phyloP scores from a whole-genome alignment of 495 filamentous ascomycete genomes.

The Echria macrotheca region DNA sequence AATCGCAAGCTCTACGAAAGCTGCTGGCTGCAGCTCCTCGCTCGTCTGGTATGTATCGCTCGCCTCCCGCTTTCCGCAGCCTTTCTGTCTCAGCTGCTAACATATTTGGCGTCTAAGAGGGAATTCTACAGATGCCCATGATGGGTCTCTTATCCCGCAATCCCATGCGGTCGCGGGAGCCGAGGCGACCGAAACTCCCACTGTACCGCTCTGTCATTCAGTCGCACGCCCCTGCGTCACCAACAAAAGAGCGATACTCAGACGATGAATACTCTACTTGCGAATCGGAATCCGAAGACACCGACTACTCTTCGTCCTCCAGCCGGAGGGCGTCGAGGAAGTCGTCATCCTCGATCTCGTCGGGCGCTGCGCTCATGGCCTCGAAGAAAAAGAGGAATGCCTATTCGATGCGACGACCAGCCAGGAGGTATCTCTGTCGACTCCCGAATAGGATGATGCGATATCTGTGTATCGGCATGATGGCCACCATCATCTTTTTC shows the following conservation, averaged over 20 bases:
- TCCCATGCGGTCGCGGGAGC: constrained; percentile 30
- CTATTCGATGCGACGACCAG: constrained; percentile 33
- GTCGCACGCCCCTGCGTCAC: constrained; percentile 15
- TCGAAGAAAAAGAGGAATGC: constrained; percentile 31
- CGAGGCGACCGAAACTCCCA: constrained; percentile 35
- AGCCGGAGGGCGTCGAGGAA: too few relatives aligned
- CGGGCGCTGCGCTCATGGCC: constrained; percentile 50
- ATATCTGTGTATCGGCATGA: constrained; percentile 65
- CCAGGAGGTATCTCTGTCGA: constrained; percentile 47
- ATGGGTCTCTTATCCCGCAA: constrained; percentile 29
- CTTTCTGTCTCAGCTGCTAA: too few relatives aligned
- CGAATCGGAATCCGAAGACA: constrained; percentile 34
- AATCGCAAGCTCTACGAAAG: too few relatives aligned
- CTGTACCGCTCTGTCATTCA: constrained; percentile 34
- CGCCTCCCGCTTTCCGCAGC: too few relatives aligned
- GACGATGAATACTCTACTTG: constrained; percentile 39
- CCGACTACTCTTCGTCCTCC: too few relatives aligned
- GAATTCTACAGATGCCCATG: too few relatives aligned
- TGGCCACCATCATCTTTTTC: constrained; percentile 64
- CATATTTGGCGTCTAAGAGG: too few relatives aligned
- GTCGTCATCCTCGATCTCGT: constrained; percentile 48
- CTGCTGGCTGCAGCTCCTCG: too few relatives aligned
- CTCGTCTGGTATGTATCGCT: too few relatives aligned
- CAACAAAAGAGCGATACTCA: constrained; percentile 39
- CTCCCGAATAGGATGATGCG: constrained; percentile 60